Evolutionary conservation across 106 monocot genomes (phyloP).

Genomic region (Alisma plantagoaquatica): DNA sequence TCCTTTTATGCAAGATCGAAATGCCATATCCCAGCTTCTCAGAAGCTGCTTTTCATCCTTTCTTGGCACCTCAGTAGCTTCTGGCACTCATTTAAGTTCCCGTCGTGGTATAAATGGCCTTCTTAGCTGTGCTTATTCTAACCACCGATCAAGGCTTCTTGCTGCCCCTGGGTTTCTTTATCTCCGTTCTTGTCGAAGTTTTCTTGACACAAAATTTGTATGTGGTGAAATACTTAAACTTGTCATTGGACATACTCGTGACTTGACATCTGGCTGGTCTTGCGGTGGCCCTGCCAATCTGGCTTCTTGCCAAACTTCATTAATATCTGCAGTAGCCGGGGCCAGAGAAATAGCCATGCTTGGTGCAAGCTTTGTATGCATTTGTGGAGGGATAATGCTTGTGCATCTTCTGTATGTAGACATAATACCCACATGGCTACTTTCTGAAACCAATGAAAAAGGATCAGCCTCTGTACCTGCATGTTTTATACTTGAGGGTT

Average conservation of each 20-base stretch:
- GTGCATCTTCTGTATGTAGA: slow-evolving; percentile 79
- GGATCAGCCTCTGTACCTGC: slow-evolving; percentile 2
- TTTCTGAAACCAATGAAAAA: slow-evolving; percentile 25
- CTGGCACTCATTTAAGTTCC: slow-evolving; percentile 6
- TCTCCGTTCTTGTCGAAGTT: slow-evolving; percentile 55
- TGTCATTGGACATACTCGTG: slow-evolving; percentile 36
- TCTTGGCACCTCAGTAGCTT: slow-evolving; percentile 24
- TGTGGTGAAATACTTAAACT: slow-evolving; percentile 38
- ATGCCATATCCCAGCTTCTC: slow-evolving; percentile 59
- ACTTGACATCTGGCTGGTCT: slow-evolving; percentile 24
- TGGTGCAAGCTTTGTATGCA: slow-evolving; percentile 56
- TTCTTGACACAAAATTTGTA: slow-evolving; percentile 68
- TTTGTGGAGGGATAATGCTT: slow-evolving; percentile 43
- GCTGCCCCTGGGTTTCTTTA: slow-evolving; percentile 65
- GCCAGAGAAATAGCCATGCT: slow-evolving; percentile 51
- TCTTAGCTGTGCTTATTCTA: slow-evolving; percentile 45
- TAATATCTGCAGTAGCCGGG: slow-evolving; percentile 29
- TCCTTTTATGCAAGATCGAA: slow-evolving; percentile 65
- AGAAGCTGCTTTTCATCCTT: slow-evolving; percentile 77
- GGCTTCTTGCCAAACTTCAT: slow-evolving; percentile 27
- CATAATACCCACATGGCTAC: slow-evolving; percentile 54
- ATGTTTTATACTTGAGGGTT: slow-evolving; percentile 49
- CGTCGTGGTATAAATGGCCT: slow-evolving; percentile 52
- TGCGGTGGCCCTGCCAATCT: slow-evolving; percentile 18
- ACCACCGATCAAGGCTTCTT: slow-evolving; percentile 19